Evolutionary conservation across 2,329 filamentous ascomycete genomes (phyloP).

Genomic region (Cordyceps cicadae): DNA sequence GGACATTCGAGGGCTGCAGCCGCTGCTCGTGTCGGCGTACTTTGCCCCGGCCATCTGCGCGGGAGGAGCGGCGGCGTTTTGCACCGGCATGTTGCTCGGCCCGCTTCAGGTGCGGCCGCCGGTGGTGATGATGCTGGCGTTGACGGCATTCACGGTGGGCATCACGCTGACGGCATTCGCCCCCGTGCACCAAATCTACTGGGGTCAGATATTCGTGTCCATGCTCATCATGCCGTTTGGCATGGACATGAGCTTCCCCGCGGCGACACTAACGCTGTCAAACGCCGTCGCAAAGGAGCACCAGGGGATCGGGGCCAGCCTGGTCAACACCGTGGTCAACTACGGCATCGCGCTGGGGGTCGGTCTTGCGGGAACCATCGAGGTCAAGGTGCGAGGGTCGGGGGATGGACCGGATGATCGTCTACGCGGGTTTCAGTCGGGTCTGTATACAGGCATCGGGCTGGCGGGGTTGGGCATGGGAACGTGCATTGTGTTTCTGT

Average conservation of each 20-base stretch:
- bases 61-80: constrained; percentile 36
- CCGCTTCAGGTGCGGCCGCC: constrained; percentile 27
- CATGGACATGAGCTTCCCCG: constrained; percentile 61
- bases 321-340: constrained; percentile 59
- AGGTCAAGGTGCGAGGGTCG: constrained; percentile 30
- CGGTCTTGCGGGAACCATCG: constrained; percentile 57
- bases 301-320: constrained; percentile 39
- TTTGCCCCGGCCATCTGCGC: constrained; percentile 35
- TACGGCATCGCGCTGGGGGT: constrained; percentile 60
- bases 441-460: constrained; percentile 34
- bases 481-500: constrained; percentile 5
- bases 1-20: constrained; percentile 31
- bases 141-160: constrained; percentile 35
- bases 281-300: constrained; percentile 39
- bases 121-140: constrained; percentile 35
- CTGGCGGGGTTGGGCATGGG: constrained; percentile 19
- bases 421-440: constrained; percentile 28
- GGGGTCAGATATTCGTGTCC: constrained; percentile 53
- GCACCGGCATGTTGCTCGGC: constrained; percentile 34
- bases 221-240: constrained; percentile 52
- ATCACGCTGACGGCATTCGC: constrained; percentile 36
- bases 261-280: constrained; percentile 51
- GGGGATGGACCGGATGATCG: constrained; percentile 17
- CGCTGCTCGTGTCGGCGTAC: constrained; percentile 36
- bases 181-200: constrained; percentile 51